phyloP scores from a whole-genome alignment of 345 rosid genomes.

The Tarenaya hassleriana region DNA sequence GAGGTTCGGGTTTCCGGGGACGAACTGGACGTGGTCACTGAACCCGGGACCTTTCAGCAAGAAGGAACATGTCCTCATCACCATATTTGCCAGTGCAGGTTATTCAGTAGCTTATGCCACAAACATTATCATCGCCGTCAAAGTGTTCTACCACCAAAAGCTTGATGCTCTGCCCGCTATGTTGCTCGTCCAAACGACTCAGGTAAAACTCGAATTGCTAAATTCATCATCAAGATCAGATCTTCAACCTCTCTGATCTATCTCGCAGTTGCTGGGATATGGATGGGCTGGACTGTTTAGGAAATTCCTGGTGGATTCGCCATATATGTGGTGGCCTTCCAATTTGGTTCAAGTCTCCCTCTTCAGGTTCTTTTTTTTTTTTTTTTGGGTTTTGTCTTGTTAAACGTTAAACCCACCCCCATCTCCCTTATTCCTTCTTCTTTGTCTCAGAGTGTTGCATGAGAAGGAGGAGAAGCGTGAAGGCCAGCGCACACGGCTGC shows the following conservation, averaged over 20 bases:
- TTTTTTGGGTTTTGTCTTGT: background rate
- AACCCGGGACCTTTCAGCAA: conserved; percentile 49
- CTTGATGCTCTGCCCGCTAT: conserved; percentile 29
- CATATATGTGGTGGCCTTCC: conserved; percentile 61
- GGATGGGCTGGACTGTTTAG: conserved; percentile 61
- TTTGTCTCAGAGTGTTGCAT: conserved; percentile 46
- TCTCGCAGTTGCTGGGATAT: conserved; percentile 48
- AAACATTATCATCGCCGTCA: conserved; percentile 35
- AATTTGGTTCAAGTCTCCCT: conserved; percentile 48
- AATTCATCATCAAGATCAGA: too few species aligned
- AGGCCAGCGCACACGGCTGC: conserved; percentile 49
- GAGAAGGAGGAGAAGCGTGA: conserved; percentile 49
- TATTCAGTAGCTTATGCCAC: conserved; percentile 40
- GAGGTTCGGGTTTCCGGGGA: conserved; percentile 28
- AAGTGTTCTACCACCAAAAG: conserved; percentile 40
- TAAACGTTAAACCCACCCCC: too few species aligned
- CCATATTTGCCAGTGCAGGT: conserved; percentile 50
- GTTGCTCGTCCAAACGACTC: conserved; percentile 62
- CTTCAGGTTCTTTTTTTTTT: conserved; percentile 36
- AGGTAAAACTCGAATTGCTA: too few species aligned
- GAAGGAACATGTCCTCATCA: conserved; percentile 53
- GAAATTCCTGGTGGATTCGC: conserved; percentile 42
- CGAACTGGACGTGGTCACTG: conserved; percentile 35
- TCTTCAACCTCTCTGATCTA: too few species aligned
- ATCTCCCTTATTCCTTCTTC: too few species aligned